Evolutionary conservation across 345 rosid genomes (phyloP), one percentile per base, ranked within the genome.

Genomic region (Stellera chamaejasme): DNA sequence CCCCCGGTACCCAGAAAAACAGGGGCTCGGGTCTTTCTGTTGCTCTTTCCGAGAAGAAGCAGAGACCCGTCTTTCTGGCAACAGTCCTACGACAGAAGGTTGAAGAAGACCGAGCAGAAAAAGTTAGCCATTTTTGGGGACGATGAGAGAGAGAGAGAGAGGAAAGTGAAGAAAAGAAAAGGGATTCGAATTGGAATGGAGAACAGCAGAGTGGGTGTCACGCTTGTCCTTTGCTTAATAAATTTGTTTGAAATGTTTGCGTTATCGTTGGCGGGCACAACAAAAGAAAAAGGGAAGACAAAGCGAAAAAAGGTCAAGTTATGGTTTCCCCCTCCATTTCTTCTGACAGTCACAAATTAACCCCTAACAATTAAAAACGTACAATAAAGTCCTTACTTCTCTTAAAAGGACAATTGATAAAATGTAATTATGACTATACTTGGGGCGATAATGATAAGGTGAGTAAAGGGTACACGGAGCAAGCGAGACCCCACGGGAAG

Each of bases 201-300:
- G 58, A 19, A 19, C 66, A 60, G 67, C 66, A 60, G 67, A 69
- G 68, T 55, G 77, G 83, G 70, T 72, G 69, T 78, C 76, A 74
- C 69, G 76, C 76, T 75, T 77, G 83, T 73, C 39, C 68, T 80
- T 74, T 69, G 47, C 74, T 73, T 48, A 44, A 54, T 3, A 32
- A 39, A 32, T 4, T 32, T 32, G 23, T 32, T 32, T 8, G 39
- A 2, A 56, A 45, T 47, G 5, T 43, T 27, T 52, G 25, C n/a
- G 15, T 25, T 52, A 53, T 62, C 50, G 50, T 64, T 71, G 79
- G 72, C 66, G 70, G 70, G 74, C 59, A 58, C 61, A 67, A 58
- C 61, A 67, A 66, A 69, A 57, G 39, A 5, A 8, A 32, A 32
- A 32, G 9, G 39, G 9, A 32, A 32, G 39, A 32, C 1, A 32